Evolutionary conservation across 2,329 filamentous ascomycete genomes (phyloP).

Genomic region (Xylaria sp.): DNA sequence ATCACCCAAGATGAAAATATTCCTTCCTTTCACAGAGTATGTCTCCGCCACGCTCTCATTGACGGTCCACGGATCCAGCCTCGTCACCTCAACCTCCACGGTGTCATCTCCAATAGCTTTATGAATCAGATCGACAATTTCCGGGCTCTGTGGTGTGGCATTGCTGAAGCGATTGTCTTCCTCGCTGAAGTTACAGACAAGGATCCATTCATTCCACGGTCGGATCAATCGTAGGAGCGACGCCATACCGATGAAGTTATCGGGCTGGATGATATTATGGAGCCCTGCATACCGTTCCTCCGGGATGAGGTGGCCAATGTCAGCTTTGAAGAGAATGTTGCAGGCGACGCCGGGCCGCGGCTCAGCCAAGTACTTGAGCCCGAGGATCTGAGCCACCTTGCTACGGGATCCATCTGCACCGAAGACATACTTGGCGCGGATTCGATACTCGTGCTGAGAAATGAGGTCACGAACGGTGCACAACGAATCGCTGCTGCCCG

Average conservation of each 20-base stretch:
- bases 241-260: slow-evolving; percentile 51
- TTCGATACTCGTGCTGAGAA: slow-evolving; percentile 48
- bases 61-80: slow-evolving; percentile 63
- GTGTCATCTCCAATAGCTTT: slow-evolving; percentile 56
- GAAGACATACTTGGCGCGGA: slow-evolving; percentile 60
- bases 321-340: slow-evolving; percentile 50
- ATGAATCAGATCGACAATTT: slow-evolving; percentile 31
- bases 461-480: slow-evolving; percentile 45
- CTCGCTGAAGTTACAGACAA: slow-evolving; percentile 49
- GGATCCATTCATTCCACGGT: slow-evolving; percentile 63
- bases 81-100: slow-evolving; percentile 55
- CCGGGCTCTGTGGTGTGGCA: slow-evolving; percentile 19
- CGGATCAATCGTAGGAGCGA: slow-evolving; percentile 59
- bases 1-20: slow-evolving; percentile 60
- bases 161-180: slow-evolving; percentile 20
- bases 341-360: slow-evolving; percentile 46
- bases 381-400: slow-evolving; percentile 45
- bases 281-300: slow-evolving; percentile 56
- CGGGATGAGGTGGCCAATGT: slow-evolving; percentile 57
- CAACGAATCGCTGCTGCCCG: slow-evolving; percentile 22
- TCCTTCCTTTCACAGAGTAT: slow-evolving; percentile 58
- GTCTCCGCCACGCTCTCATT: slow-evolving; percentile 65
- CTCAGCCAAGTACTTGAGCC: slow-evolving; percentile 43
- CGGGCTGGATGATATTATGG: slow-evolving; percentile 60
- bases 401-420: slow-evolving; percentile 60